Evolutionary conservation across 306 rosid species (phyloP), one percentile per base, ranked within the genome.

Genomic region (Vigna nakashimae): DNA sequence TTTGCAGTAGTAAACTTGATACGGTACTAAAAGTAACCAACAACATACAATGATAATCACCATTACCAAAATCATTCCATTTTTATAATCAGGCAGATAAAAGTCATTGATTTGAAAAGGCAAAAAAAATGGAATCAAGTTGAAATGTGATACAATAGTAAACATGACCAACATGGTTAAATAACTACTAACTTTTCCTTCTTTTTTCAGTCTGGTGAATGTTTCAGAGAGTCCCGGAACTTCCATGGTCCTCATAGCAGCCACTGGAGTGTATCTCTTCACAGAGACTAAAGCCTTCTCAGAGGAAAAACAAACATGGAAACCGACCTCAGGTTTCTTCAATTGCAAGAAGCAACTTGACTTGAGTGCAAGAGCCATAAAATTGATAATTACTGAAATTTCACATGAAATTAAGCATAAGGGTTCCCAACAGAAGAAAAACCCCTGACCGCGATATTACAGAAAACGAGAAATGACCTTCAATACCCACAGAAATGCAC

Each of bases 161-260:
- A 76, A 53, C 43, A 14, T 22, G 17, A 6, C 28, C 26, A 8
- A 5, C 24, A 2, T 9, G 77, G 59, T 66, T 46, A 65, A 64
- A n/a, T 12, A 72, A 42, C 66, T 22, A 24, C 82, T 73, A 53
- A 92, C 99, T 87, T 89, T 91, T 68, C 96, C 93, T 49, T 88
- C 81, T 62, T 81, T 73, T 53, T 75, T 95, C 77, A 95, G 53
- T 55, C 82, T 91, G 57, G 49, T 73, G 86, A 95, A 95, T 7
- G 98, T 95, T 79, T 88, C 87, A 32, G 98, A 84, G 67, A 95
- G 88, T 30, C 97, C 90, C 30, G 87, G 84, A 32, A 90, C 17
- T 55, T 85, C 64, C 81, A 73, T 57, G 68, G 87, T 64, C 65
- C 83, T 79, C 78, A 83, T 79, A 73, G 97, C 86, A 34, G 96